Evolutionary conservation across 305 asterid species (phyloP), one percentile per base, ranked within the genome.

Genomic region (Salvia sclarea): DNA sequence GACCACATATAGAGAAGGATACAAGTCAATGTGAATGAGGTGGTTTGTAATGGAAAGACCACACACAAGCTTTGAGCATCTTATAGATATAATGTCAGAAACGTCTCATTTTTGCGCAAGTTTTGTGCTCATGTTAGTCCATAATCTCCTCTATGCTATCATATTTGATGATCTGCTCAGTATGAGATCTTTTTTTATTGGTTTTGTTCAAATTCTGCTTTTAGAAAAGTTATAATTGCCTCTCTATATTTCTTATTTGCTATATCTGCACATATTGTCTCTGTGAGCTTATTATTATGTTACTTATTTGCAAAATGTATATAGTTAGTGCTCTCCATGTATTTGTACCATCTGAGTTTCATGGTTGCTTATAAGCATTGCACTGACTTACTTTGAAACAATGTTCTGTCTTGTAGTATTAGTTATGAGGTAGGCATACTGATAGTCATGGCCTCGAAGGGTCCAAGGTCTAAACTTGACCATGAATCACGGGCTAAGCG

Each of bases 391-490:
- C 21, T 48, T 38, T 64, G 33, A 16, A 61, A 66, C 64, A 8
- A 1, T 24, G 38, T 64, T 37, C 44, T 59, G 20, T 49, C 64
- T 76, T 76, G 81, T 69, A 76, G 86, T 63, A 68, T 67, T 66
- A 68, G 80, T 72, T 61, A 82, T 85, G 95, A 76, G 80, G 69
- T 83, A 83, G 81, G 66, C 69, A 70, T 57, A 58, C 67, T 70
- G 70, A 73, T 75, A 79, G 71, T 62, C 79, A 94, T 94, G 99
- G 97, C 97, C 90, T 91, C 99, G 66, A 94, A 91, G 87, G 99
- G 98, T 85, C 94, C 90, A 62, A 88, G 94, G 88, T 89, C 89
- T 72, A 94, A 86, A 72, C 91, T 82, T 76, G 99, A 94, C 84
- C 91, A 89, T 87, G 99, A 94, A 72, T 80, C 97, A 7, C 85